These are phyloP conservation scores for Mercurialis annua DNA, from an alignment of 345 rosid genomes.

Conservation along the genomic window DNA sequence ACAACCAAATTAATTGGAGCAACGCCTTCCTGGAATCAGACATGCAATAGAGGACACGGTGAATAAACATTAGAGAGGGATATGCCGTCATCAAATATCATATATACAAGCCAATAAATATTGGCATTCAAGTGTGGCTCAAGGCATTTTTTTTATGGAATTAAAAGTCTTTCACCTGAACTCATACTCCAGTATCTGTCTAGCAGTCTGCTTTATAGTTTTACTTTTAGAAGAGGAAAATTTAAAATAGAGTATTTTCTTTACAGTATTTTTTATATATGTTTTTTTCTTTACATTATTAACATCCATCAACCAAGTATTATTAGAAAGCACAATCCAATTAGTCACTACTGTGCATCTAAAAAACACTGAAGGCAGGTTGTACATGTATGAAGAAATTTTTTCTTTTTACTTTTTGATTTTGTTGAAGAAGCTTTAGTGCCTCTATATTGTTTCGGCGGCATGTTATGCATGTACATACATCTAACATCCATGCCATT, in stretches of 20 bases:
- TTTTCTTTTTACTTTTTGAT: no score
- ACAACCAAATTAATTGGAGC: slow-evolving; percentile 57
- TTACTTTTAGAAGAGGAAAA: background rate
- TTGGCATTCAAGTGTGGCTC: background rate
- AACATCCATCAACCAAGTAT: no score
- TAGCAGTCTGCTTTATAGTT: background rate
- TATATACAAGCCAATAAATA: background rate
- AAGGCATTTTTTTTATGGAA: background rate
- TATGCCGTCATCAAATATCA: background rate
- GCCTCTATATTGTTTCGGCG: background rate
- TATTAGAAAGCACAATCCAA: no score
- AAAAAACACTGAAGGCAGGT: background rate
- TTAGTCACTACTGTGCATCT: background rate
- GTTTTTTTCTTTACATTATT: background rate
- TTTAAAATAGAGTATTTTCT: background rate
- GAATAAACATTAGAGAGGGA: background rate
- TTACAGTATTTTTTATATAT: background rate
- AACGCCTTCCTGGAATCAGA: slow-evolving; percentile 74
- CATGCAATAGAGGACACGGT: background rate
- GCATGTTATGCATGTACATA: background rate
- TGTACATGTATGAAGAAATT: background rate
- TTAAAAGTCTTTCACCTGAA: background rate
- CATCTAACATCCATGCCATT: background rate
- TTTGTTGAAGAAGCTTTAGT: no score
- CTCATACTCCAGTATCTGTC: background rate